Base-by-base conservation (phyloP, 2,329 filamentous ascomycete species). In the Ophiostoma novo-ulmi region DNA sequence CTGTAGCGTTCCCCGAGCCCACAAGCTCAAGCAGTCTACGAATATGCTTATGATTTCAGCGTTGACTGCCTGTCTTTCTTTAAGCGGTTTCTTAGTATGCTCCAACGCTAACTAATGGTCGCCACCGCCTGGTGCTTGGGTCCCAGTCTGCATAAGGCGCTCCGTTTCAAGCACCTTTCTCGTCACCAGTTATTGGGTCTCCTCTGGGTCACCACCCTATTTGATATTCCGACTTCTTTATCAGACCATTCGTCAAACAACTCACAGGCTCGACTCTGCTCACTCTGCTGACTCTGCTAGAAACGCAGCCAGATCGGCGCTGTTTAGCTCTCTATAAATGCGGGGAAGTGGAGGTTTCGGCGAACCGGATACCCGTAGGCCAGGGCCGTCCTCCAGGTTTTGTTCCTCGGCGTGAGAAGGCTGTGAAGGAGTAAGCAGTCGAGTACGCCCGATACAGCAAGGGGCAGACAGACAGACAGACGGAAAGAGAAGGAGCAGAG, bases 341-440 rank as follows among this genome's bases (percentile, higher is more conserved):
- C 71, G 71, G 71, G 71, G 71, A 72, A 72, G 71, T 70, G 69
- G 71, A 70, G 38, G 71, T 44, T 68, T 72, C 71, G 71, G 71
- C 61, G 67, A 66, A 72, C 71, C 69, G 71, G 71, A 72, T 70
- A 41, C 65, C 39, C 64, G 41, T 36, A 66, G 69, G 44, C 44
- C 52, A 26, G 36, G 63, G 31, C 48, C 41, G 39, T 39, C 68
- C 68, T 55, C 38, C 38, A 64, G 65, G 22, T 48, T 67, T 71
- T 65, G 65, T 65, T 22, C 17, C 65, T 64, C 65, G 20, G 55
- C 55, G 41, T 44, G n/a, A 26, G 48, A 55, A 7, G 48, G 14
- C 52, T 58, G n/a, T 58, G 52, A 58, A n/a, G 44, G n/a, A 48
- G 44, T 3, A 20, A 8, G 44, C 44, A 48, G 44, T 48, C 44